Base-by-base conservation (phyloP, 176 grass and related monocot species). In the Raddia guianensis region DNA sequence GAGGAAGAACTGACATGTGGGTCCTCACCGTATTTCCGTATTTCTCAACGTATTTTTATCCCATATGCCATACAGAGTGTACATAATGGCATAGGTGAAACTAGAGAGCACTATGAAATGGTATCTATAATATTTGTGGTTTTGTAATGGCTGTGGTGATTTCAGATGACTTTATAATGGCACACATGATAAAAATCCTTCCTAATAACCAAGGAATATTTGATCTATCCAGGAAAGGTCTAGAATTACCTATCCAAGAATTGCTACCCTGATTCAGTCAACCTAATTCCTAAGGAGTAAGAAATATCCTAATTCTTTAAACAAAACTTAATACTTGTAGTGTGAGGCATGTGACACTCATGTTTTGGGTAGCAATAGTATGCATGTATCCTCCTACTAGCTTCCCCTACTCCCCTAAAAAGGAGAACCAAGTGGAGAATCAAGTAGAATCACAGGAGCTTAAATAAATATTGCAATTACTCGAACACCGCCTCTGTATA, bases 341-440 rank as follows among this genome's bases (percentile, higher is more conserved):
- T 71, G 27, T 66, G 40, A 83, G 27, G 12, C 64, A 27, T 55
- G 49, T 12, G 46, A 63, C 4, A 3, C 2, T 42, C 27, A 73
- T 59, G 49, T 51, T 67, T 61, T 5, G 3, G 2, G 11, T 5
- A 84, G 5, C 18, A 52, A 1, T 3, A 79, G 19, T 46, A 3
- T 40, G 66, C 21, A 70, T 65, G 50, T 59, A 83, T 67, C 9
- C 68, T 69, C 19, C 61, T 18, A 68, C 60, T 59, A 58, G 34
- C 33, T 73, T 73, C 3, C 3, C 37, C 37, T 49, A 54, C 18
- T 44, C 18, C 16, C 27, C 27, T 0, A 27, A 27, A 27, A 27
- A 27, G 27, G 27, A 27, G 27, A 27, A 11, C 49, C 63, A 9
- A 70, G 55, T 37, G 9, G 49, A 69, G 37, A 63, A 12, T 14